A percentile compares a stretch with the other conserved stretches of the same genome.
phyloP scores from a whole-genome alignment of 164 flowering plant genomes.

The Magnolia sinica region DNA sequence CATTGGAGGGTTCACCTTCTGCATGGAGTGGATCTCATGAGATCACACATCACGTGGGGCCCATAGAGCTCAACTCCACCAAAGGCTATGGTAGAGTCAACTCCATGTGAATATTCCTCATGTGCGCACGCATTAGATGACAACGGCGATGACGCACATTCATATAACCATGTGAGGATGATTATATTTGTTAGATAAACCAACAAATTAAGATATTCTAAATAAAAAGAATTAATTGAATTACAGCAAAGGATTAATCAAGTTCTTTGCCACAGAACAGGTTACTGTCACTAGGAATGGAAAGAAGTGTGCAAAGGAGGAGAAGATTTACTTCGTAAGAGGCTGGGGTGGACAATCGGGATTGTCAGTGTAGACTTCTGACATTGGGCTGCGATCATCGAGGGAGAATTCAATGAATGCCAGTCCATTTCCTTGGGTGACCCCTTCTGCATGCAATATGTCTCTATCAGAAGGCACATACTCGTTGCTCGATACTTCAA shows the following conservation, averaged over 20 bases:
- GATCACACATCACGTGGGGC: too few relatives aligned
- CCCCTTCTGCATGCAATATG: conserved; percentile 93
- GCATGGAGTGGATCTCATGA: background rate
- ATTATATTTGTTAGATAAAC: background rate
- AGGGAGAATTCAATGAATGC: conserved; percentile 90
- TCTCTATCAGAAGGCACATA: conserved; percentile 92
- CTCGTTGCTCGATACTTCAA: conserved; percentile 94
- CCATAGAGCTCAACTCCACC: background rate
- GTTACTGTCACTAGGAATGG: background rate
- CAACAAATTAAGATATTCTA: background rate
- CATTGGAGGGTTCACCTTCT: background rate
- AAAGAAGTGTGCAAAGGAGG: background rate
- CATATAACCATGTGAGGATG: background rate
- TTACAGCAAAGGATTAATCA: background rate
- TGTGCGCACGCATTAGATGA: background rate
- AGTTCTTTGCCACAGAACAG: background rate
- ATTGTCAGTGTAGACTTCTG: conserved; percentile 80
- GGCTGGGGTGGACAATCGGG: conserved; percentile 61
- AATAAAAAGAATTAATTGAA: background rate
- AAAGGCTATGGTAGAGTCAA: background rate
- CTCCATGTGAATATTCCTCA: background rate
- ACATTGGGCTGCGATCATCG: conserved; percentile 95
- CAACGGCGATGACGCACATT: background rate
- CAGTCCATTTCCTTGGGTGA: conserved; percentile 91
- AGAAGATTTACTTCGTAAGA: conserved; percentile 51